A percentile compares a stretch with the other conserved stretches of the same genome.
Conservation (phyloP, 2,329 filamentous ascomycete species). For the Fusarium tjaetaba region DNA sequence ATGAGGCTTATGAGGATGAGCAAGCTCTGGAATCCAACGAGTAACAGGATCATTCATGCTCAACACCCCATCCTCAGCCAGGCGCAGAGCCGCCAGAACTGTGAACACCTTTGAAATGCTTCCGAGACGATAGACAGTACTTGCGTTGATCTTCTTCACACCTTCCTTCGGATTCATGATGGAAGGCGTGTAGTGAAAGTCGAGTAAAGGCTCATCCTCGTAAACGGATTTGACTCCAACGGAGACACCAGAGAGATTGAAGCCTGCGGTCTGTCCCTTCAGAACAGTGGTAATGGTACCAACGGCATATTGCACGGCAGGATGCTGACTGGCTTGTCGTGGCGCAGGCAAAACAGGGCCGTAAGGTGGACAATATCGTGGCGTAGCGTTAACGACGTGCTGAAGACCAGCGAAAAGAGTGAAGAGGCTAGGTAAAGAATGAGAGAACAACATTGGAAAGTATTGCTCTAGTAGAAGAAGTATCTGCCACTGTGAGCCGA, state of each 20-base stretch:
- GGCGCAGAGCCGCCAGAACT: neutral
- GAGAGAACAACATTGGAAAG: neutral
- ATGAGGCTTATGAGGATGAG: accelerated
- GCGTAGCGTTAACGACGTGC: neutral
- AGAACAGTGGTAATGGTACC: neutral
- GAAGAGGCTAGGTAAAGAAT: neutral
- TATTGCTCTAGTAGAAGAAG: accelerated
- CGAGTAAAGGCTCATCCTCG: neutral
- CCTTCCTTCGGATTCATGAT: neutral
- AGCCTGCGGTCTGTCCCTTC: neutral
- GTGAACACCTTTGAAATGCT: slow-evolving; percentile 12
- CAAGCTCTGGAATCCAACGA: neutral
- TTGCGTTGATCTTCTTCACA: neutral
- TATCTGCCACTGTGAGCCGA: accelerated
- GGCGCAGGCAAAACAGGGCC: slow-evolving; percentile 2
- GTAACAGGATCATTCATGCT: slow-evolving; percentile 2
- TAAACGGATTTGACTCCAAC: slow-evolving; percentile 3
- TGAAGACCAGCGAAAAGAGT: neutral
- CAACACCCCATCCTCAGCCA: neutral
- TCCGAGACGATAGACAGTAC: slow-evolving; percentile 4
- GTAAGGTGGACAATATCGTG: slow-evolving; percentile 1
- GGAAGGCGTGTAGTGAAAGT: neutral
- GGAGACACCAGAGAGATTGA: slow-evolving; percentile 1
- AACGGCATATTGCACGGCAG: neutral
- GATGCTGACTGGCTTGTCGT: neutral